phyloP scores from a whole-genome alignment of 345 rosid genomes.

The Erodium maritimum region DNA sequence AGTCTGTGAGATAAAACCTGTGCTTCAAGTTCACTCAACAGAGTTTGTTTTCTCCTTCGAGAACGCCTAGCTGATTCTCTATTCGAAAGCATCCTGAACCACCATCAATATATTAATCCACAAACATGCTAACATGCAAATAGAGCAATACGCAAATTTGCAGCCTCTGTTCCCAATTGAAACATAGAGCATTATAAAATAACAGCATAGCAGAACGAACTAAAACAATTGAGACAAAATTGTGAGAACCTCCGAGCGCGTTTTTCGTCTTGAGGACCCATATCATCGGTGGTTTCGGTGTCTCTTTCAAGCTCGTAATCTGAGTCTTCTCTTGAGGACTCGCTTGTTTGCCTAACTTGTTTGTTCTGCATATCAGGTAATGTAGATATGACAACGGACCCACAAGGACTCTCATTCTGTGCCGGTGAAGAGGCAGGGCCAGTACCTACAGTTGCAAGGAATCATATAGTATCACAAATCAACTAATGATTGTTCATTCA shows the following conservation, averaged over 20 bases:
- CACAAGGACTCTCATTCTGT: constrained; percentile 31
- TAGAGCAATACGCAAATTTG: not conserved
- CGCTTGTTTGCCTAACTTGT: constrained; percentile 67
- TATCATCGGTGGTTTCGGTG: constrained; percentile 50
- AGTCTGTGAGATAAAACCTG: constrained; percentile 41
- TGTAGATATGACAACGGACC: constrained; percentile 20
- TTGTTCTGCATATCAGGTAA: constrained; percentile 28
- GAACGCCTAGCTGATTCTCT: constrained; percentile 99
- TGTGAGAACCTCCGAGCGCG: constrained; percentile 12
- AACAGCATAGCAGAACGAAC: not conserved
- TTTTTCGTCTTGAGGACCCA: constrained; percentile 28
- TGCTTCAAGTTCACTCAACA: constrained; percentile 70
- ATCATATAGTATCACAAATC: not conserved
- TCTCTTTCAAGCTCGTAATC: constrained; percentile 88
- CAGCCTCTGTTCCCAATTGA: not conserved
- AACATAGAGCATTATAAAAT: too few relatives aligned
- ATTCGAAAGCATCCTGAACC: constrained; percentile 80
- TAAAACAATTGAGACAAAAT: not conserved
- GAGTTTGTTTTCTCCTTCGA: constrained; percentile 83
- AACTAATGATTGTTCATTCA: not conserved
- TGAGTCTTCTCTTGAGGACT: constrained; percentile 82
- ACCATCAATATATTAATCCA: constrained; percentile 13
- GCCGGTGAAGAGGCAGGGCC: constrained; percentile 15
- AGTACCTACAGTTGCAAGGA: constrained; percentile 19
- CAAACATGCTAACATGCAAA: not conserved